A percentile compares a stretch with the other conserved stretches of the same genome.
Conservation (phyloP, 2,329 filamentous ascomycete species). For the Calonectria pseudoreteaudii region DNA sequence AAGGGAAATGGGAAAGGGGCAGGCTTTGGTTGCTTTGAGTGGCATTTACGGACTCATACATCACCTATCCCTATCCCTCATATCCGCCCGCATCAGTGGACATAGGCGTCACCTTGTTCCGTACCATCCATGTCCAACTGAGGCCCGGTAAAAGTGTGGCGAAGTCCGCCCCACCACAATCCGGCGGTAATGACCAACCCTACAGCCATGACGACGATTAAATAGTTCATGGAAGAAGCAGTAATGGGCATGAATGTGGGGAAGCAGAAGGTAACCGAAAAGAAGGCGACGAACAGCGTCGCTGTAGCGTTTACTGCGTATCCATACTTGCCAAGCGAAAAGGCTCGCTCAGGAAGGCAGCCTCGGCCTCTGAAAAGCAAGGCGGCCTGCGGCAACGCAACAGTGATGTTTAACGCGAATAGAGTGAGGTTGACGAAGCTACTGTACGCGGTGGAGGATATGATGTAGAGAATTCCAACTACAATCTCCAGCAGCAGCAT, state of each 20-base stretch:
- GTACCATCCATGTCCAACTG: conserved; percentile 19
- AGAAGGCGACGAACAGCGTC: conserved; percentile 37
- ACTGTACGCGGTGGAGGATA: conserved; percentile 38
- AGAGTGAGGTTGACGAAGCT: conserved; percentile 41
- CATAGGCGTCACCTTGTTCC: conserved; percentile 5
- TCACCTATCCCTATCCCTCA: background rate
- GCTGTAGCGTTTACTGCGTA: conserved; percentile 35
- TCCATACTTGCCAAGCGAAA: conserved; percentile 40
- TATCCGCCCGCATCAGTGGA: background rate
- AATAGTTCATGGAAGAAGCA: conserved; percentile 39
- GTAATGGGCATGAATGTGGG: conserved; percentile 34
- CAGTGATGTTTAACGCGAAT: conserved; percentile 42
- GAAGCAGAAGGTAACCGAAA: conserved; percentile 41
- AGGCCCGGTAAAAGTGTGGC: conserved; percentile 38
- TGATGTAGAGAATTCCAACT: conserved; percentile 39
- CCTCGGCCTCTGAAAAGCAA: conserved; percentile 37
- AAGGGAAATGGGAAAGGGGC: background rate
- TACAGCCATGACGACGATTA: conserved; percentile 40
- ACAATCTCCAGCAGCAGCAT: conserved; percentile 44
- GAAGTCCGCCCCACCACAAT: conserved; percentile 33
- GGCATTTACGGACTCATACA: background rate
- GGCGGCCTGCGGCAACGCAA: conserved; percentile 37
- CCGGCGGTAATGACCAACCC: conserved; percentile 32
- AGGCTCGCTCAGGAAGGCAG: conserved; percentile 38
- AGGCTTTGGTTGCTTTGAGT: background rate